Evolutionary conservation across 805 yeast genomes (phyloP).

Genomic region (Yamadazyma insecticola): DNA sequence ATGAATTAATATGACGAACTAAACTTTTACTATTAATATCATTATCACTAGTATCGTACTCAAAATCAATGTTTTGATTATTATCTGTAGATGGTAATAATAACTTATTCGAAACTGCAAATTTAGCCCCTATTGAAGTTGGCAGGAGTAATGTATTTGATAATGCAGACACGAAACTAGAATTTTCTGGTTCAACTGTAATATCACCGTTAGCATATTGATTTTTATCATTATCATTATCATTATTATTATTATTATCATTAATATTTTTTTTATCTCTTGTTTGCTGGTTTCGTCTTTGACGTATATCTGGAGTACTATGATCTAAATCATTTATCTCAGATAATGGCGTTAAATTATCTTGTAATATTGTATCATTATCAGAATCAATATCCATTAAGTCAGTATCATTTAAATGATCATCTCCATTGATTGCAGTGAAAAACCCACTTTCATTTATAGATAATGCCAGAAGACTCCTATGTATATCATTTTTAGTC

Average conservation of each 20-base stretch:
- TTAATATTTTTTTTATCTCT: too few species aligned
- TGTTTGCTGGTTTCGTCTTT: too few species aligned
- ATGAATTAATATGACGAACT: slow-evolving; percentile 14
- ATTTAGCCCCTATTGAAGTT: slow-evolving; percentile 37
- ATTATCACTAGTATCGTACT: slow-evolving; percentile 17
- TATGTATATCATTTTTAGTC: slow-evolving; percentile 10
- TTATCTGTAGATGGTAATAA: slow-evolving; percentile 19
- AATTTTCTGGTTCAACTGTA: slow-evolving; percentile 9
- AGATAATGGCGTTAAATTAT: too few species aligned
- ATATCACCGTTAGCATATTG: slow-evolving; percentile 2
- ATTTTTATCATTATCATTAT: too few species aligned
- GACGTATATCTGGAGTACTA: slow-evolving; percentile 3
- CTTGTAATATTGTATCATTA: too few species aligned
- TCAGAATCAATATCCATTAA: too few species aligned
- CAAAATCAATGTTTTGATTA: slow-evolving; percentile 17
- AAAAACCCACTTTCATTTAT: slow-evolving; percentile 6
- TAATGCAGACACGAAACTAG: slow-evolving; percentile 15
- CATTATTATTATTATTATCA: too few species aligned
- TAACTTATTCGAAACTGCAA: slow-evolving; percentile 32
- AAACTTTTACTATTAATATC: slow-evolving; percentile 4
- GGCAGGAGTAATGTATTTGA: slow-evolving; percentile 22
- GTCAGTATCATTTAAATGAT: too few species aligned
- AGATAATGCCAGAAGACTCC: slow-evolving; percentile 9
- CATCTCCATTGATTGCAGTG: too few species aligned
- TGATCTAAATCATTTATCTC: too few species aligned